phyloP scores from a whole-genome alignment of 495 filamentous ascomycete species.

The Talaromyces proteolyticus region DNA sequence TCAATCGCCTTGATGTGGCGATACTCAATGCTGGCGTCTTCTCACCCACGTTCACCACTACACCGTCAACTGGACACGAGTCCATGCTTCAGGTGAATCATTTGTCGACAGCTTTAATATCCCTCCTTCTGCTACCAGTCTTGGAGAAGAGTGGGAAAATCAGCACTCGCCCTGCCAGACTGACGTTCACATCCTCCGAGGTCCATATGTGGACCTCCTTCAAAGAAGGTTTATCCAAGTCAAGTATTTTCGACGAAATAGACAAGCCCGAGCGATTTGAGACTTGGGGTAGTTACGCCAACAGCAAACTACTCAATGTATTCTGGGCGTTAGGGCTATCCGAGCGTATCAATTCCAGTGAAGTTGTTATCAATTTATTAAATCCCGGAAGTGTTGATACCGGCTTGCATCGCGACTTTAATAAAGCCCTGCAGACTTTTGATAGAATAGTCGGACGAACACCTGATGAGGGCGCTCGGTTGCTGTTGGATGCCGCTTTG shows the following conservation, averaged over 20 bases:
- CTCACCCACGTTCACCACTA: constrained; percentile 17
- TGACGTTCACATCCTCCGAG: not conserved
- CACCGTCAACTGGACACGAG: constrained; percentile 36
- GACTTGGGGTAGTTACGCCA: constrained; percentile 8
- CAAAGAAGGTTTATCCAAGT: constrained; percentile 1
- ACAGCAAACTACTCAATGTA: constrained; percentile 15
- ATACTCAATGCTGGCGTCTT: constrained; percentile 43
- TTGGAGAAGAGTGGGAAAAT: not conserved
- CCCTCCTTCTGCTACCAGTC: constrained; percentile 34
- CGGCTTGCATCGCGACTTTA: constrained; percentile 8
- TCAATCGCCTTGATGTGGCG: constrained; percentile 33
- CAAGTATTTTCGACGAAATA: constrained; percentile 4
- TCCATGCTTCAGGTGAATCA: constrained; percentile 12
- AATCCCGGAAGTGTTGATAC: constrained; percentile 13
- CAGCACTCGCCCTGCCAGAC: not conserved
- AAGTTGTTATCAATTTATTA: constrained; percentile 14
- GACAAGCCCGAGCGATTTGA: constrained; percentile 2
- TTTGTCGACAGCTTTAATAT: constrained; percentile 36
- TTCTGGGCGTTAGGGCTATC: constrained; percentile 13
- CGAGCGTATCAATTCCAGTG: not conserved
- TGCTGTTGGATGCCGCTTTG: constrained; percentile 10
- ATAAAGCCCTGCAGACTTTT: not conserved
- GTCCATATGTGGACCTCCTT: constrained; percentile 8
- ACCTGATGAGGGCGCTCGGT: constrained; percentile 10
- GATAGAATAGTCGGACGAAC: constrained; percentile 7